Conservation (phyloP, 2,329 filamentous ascomycete genomes). For the Sarocladium oryzae region DNA sequence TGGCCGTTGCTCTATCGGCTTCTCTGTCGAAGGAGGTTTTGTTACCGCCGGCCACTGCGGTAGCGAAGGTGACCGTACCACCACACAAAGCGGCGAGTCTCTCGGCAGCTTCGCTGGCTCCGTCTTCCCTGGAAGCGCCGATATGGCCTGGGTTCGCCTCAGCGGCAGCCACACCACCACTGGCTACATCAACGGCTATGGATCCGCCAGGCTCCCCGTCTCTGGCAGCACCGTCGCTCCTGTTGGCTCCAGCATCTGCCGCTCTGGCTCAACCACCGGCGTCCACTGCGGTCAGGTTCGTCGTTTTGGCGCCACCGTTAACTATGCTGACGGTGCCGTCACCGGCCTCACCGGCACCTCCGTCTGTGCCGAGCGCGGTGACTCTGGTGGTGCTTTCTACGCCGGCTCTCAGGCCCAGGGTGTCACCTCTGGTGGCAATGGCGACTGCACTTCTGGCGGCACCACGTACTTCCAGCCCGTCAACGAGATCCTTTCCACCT, state of each 20-base stretch:
- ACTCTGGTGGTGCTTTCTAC: conserved; percentile 35
- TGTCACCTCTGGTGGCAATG: conserved; percentile 34
- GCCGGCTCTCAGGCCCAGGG: conserved; percentile 34
- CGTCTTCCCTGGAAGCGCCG: conserved; percentile 29
- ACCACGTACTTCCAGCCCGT: conserved; percentile 35
- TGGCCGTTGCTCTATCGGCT: conserved; percentile 32
- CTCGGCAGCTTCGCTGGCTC: conserved; percentile 30
- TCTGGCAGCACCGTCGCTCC: conserved; percentile 30
- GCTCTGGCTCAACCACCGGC: conserved; percentile 34
- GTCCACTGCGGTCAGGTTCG: conserved; percentile 32
- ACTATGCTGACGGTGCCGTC: conserved; percentile 31
- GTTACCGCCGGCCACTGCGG: conserved; percentile 35
- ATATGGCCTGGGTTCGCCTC: conserved; percentile 31
- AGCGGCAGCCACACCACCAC: conserved; percentile 27
- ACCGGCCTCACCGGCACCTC: conserved; percentile 33
- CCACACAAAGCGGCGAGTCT: conserved; percentile 23
- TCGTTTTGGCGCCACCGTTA: conserved; percentile 27
- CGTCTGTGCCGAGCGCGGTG: conserved; percentile 34
- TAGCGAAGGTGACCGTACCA: conserved; percentile 21
- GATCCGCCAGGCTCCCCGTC: conserved; percentile 23
- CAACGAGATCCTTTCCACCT: conserved; percentile 32
- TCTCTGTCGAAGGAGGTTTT: conserved; percentile 33
- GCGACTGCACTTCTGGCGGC: conserved; percentile 29
- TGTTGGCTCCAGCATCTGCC: conserved; percentile 31
- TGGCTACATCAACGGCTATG: conserved; percentile 28